phyloP scores from a whole-genome alignment of 2,329 filamentous ascomycete species.

The Cyphellophora attinorum region DNA sequence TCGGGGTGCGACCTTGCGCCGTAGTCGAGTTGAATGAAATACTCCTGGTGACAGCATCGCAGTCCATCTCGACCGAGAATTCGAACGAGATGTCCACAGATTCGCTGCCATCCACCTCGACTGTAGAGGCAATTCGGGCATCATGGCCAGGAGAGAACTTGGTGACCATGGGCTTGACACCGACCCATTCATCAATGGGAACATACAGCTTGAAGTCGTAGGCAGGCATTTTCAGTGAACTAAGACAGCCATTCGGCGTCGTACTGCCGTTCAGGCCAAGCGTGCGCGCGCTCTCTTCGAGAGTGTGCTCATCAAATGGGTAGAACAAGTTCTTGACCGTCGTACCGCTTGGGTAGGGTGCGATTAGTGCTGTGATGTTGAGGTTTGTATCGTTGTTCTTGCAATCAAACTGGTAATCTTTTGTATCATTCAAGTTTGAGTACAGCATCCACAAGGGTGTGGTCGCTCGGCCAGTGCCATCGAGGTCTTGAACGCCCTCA shows the following conservation, averaged over 20 bases:
- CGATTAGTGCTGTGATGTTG: conserved; percentile 37
- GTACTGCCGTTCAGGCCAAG: conserved; percentile 40
- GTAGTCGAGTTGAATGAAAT: conserved; percentile 47
- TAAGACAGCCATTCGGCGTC: conserved; percentile 46
- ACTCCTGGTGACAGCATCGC: conserved; percentile 40
- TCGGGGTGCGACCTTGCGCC: conserved; percentile 32
- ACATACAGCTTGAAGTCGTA: conserved; percentile 55
- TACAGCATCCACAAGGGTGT: conserved; percentile 37
- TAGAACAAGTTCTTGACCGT: conserved; percentile 55
- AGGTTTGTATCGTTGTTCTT: conserved; percentile 24
- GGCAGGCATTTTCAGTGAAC: conserved; percentile 40
- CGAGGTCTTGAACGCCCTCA: conserved; percentile 42
- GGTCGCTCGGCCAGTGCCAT: conserved; percentile 20
- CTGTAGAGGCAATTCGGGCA: conserved; percentile 41
- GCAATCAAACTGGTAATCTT: conserved; percentile 51
- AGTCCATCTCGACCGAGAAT: conserved; percentile 54
- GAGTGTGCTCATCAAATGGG: conserved; percentile 46
- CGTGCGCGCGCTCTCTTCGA: conserved; percentile 36
- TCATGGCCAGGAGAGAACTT: conserved; percentile 54
- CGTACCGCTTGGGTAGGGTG: conserved; percentile 45
- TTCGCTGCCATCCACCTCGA: conserved; percentile 30
- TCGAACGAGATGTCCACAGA: conserved; percentile 43
- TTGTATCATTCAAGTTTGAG: conserved; percentile 37
- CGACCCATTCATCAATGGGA: conserved; percentile 39
- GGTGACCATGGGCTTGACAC: conserved; percentile 49